Conservation (phyloP, 345 rosid species). For the Brassica carinata region DNA sequence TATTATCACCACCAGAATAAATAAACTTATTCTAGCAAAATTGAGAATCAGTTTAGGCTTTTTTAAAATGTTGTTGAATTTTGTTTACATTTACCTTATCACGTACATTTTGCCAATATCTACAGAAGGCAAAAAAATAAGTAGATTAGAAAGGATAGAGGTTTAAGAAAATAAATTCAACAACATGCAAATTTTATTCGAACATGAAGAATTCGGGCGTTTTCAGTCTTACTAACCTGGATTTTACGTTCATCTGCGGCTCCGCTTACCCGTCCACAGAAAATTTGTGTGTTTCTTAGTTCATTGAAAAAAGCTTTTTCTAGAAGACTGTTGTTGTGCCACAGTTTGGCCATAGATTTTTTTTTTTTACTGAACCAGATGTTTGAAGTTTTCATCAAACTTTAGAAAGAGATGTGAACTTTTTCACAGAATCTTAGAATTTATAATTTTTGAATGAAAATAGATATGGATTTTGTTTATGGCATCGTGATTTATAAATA, state of each 20-base stretch:
- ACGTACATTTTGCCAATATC: neutral
- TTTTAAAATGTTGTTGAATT: neutral
- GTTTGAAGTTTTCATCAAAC: neutral
- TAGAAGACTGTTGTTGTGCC: neutral
- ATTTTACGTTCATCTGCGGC: neutral
- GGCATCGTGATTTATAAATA: neutral
- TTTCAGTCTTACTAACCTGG: neutral
- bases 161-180: neutral
- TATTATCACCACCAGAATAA: neutral
- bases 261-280: neutral
- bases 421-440: neutral
- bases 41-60: neutral
- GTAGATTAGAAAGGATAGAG: neutral
- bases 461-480: neutral
- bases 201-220: neutral
- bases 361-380: neutral
- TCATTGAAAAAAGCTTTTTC: neutral
- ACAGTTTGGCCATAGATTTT: neutral
- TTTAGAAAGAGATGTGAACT: no score
- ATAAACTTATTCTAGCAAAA: neutral
- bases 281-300: neutral
- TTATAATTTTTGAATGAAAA: no score
- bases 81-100: neutral
- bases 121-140: no score
- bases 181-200: neutral